These are phyloP conservation scores for Wickerhamomyces rabaulensis DNA, from an alignment of 805 yeast species.

Conservation along the genomic window DNA sequence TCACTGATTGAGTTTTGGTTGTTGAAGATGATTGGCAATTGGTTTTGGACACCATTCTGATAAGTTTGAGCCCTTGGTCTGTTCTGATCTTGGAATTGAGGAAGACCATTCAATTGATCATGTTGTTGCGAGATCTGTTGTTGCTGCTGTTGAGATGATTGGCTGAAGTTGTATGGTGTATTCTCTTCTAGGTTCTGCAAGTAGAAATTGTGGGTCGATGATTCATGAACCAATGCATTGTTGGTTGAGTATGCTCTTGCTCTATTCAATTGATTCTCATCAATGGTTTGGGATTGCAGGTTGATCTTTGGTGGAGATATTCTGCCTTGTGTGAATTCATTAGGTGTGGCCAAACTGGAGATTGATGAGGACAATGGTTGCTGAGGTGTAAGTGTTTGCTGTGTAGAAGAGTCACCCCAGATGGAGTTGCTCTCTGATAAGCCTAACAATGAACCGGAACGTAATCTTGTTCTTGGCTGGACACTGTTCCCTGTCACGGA, in stretches of 20 bases:
- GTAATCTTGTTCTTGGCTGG: conserved; percentile 30
- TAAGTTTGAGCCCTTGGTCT: conserved; percentile 41
- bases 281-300: conserved; percentile 10
- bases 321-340: conserved; percentile 11
- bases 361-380: not conserved
- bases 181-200: conserved; percentile 9
- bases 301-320: conserved; percentile 15
- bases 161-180: conserved; percentile 12
- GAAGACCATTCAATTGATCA: conserved; percentile 11
- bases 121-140: conserved; percentile 5
- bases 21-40: conserved; percentile 27
- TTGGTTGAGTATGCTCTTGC: conserved; percentile 24
- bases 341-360: not conserved
- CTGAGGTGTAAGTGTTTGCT: not conserved
- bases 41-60: conserved; percentile 22
- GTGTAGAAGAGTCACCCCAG: conserved; percentile 41
- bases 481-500: not conserved
- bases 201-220: conserved; percentile 13
- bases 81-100: conserved; percentile 10
- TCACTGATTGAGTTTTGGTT: conserved; percentile 10
- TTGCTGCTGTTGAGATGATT: conserved; percentile 7
- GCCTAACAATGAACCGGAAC: conserved; percentile 50
- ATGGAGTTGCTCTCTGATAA: conserved; percentile 42
- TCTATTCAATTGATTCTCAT: conserved; percentile 16
- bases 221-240: conserved; percentile 18